Evolutionary conservation across 164 flowering plant genomes (phyloP).

Genomic region (Magnolia officinalis): DNA sequence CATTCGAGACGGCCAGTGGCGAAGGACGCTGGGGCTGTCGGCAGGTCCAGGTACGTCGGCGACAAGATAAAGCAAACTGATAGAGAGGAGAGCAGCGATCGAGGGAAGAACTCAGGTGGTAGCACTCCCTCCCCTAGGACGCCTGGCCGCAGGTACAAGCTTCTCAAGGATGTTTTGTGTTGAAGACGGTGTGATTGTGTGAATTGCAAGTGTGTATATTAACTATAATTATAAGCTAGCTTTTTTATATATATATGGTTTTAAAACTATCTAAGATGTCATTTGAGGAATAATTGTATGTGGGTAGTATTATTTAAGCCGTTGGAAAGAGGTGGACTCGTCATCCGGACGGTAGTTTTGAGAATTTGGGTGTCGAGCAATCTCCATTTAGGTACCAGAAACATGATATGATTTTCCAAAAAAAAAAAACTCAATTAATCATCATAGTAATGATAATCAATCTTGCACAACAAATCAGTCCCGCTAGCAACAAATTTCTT

Average conservation of each 20-base stretch:
- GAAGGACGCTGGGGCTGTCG: slow-evolving; percentile 14
- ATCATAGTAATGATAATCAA: too few relatives aligned
- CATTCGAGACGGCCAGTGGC: slow-evolving; percentile 28
- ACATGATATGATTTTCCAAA: too few relatives aligned
- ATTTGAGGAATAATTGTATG: too few relatives aligned
- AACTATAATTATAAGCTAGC: not conserved
- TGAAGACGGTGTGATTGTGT: slow-evolving; percentile 16
- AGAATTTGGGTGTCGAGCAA: too few relatives aligned
- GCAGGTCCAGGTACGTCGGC: slow-evolving; percentile 40
- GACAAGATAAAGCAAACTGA: slow-evolving; percentile 48
- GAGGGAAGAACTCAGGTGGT: slow-evolving; percentile 41
- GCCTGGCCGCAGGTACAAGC: slow-evolving; percentile 81
- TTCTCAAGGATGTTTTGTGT: slow-evolving; percentile 98
- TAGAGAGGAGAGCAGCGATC: slow-evolving; percentile 27
- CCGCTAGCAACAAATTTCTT: too few relatives aligned
- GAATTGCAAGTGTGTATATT: slow-evolving; percentile 4
- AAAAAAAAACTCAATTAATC: too few relatives aligned
- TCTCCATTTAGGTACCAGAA: too few relatives aligned
- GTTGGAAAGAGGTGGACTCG: too few relatives aligned
- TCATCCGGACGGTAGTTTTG: too few relatives aligned
- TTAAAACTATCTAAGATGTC: too few relatives aligned
- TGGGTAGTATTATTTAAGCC: too few relatives aligned
- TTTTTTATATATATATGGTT: not conserved
- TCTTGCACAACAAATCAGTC: too few relatives aligned
- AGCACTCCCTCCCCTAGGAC: slow-evolving; percentile 70